phyloP scores from a whole-genome alignment of 176 grass and related monocot genomes.

The Phoenix roebelenii region DNA sequence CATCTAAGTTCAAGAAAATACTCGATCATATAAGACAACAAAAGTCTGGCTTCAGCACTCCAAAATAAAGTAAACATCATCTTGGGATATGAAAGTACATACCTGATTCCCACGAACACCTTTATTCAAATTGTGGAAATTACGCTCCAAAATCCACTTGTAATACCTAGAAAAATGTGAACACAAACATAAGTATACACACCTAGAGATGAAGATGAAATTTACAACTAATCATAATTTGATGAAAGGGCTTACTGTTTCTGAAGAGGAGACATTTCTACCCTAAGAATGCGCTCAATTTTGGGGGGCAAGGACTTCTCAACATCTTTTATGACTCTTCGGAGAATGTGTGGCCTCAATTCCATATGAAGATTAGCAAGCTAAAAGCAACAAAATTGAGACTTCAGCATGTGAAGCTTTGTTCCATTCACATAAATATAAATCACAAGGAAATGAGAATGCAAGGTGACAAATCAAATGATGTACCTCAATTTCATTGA shows the following conservation, averaged over 20 bases:
- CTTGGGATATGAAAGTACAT: constrained; percentile 16
- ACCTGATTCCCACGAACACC: constrained; percentile 99
- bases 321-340: constrained; percentile 96
- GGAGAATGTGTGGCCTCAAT: constrained; percentile 90
- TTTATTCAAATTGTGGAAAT: constrained; percentile 98
- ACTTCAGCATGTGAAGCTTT: too few species aligned
- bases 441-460: too few species aligned
- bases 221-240: constrained; percentile 3
- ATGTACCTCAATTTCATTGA: constrained; percentile 84
- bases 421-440: too few species aligned
- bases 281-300: constrained; percentile 92
- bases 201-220: neutral
- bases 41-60: too few species aligned
- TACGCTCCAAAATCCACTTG: constrained; percentile 99
- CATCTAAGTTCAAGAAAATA: too few species aligned
- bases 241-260: constrained; percentile 55
- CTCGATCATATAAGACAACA: too few species aligned
- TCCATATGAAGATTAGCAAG: constrained; percentile 96
- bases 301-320: constrained; percentile 99
- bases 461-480: too few species aligned
- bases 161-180: constrained; percentile 62
- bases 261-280: constrained; percentile 98
- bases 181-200: constrained; percentile 4
- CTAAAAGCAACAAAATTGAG: constrained; percentile 30
- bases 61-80: too few species aligned